Percentiles rank a stretch among this genome's conserved stretches.
These are phyloP conservation scores for Symbiodinium pilosum DNA, from an alignment of 73 alveolate genomes.

Conservation along the genomic window DNA sequence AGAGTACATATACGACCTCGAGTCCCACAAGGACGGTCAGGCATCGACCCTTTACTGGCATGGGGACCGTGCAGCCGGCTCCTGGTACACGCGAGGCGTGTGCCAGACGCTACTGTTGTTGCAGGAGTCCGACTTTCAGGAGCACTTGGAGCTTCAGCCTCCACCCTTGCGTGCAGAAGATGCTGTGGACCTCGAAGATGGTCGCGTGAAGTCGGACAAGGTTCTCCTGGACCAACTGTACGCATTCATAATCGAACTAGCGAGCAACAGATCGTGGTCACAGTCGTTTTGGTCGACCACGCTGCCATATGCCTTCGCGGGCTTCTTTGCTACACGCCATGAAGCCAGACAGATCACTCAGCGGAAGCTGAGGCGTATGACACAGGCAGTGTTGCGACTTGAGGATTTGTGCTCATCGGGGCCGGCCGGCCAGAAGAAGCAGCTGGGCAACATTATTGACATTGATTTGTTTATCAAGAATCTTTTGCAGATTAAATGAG, in stretches of 20 bases:
- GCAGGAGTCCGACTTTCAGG: neutral
- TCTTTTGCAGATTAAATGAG: too few species aligned
- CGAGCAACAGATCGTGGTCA: neutral
- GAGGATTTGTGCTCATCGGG: too few species aligned
- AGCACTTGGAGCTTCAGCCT: neutral
- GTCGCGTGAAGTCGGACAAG: neutral
- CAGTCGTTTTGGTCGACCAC: constrained; percentile 5
- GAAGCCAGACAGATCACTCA: too few species aligned
- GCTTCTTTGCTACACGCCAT: neutral
- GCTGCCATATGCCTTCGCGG: constrained; percentile 12
- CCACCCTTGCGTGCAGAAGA: neutral
- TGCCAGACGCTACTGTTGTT: neutral
- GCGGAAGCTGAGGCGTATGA: too few species aligned
- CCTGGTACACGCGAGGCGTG: neutral
- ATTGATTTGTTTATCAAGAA: too few species aligned
- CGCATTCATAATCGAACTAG: neutral
- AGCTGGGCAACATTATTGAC: too few species aligned
- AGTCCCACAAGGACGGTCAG: neutral
- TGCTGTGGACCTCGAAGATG: neutral
- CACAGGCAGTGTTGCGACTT: too few species aligned
- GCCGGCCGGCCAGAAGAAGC: too few species aligned
- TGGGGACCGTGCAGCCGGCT: constrained; percentile 15
- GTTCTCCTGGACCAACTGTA: neutral
- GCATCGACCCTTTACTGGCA: neutral
- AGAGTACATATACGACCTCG: neutral